These are phyloP conservation scores for Fusarium miscanthi DNA, from an alignment of 2,329 filamentous ascomycete genomes.

Conservation along the genomic window DNA sequence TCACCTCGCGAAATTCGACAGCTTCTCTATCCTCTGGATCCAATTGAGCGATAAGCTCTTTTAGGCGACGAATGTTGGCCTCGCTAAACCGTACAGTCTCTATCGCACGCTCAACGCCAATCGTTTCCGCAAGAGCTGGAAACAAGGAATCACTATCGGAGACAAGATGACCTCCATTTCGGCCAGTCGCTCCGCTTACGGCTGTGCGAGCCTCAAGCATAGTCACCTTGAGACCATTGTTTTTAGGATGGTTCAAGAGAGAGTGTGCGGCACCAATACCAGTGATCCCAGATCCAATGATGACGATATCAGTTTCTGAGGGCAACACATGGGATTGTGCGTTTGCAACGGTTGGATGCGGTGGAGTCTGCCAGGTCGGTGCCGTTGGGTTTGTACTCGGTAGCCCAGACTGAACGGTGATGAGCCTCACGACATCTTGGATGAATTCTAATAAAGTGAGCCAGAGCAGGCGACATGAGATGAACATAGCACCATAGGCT, in stretches of 20 bases:
- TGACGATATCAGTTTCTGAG: conserved; percentile 31
- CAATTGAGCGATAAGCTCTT: conserved; percentile 16
- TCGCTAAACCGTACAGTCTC: conserved; percentile 56
- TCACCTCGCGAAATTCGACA: conserved; percentile 19
- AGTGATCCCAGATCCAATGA: conserved; percentile 48
- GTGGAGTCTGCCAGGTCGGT: conserved; percentile 26
- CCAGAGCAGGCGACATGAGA: neutral
- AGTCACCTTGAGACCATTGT: conserved; percentile 19
- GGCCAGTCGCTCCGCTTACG: conserved; percentile 46
- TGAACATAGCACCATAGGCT: neutral
- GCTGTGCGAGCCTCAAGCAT: conserved; percentile 46
- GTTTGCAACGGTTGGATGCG: conserved; percentile 38
- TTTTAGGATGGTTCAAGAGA: conserved; percentile 34
- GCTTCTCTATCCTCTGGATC: neutral
- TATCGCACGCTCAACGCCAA: conserved; percentile 52
- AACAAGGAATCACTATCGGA: conserved; percentile 54
- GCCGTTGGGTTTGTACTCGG: conserved; percentile 18
- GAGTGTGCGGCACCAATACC: conserved; percentile 42
- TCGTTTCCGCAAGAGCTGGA: conserved; percentile 42
- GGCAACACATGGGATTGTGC: conserved; percentile 37
- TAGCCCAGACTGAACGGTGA: conserved; percentile 4
- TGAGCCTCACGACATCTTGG: conserved; percentile 18
- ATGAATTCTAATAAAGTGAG: neutral
- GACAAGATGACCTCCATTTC: conserved; percentile 47
- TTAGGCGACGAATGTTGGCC: conserved; percentile 23